phyloP scores from a whole-genome alignment of 441 rosid species.

The Adansonia madagascariensis region DNA sequence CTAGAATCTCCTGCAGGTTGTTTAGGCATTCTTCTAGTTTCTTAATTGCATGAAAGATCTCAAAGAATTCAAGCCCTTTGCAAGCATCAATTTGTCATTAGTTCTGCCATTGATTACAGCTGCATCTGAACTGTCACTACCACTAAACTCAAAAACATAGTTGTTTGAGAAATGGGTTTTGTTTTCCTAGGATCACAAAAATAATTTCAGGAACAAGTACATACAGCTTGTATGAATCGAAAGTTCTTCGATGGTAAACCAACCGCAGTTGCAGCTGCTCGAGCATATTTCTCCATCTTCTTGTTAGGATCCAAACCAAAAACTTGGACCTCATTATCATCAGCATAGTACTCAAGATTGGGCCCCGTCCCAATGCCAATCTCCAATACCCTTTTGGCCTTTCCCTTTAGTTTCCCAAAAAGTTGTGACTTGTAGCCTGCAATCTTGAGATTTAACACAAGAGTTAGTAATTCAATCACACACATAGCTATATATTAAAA shows the following conservation, averaged over 20 bases:
- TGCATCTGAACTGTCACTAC: background rate
- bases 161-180: background rate
- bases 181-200: background rate
- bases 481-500: background rate
- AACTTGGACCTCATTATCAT: slow-evolving; percentile 52
- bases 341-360: slow-evolving; percentile 71
- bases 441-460: slow-evolving; percentile 43
- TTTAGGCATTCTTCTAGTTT: background rate
- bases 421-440: slow-evolving; percentile 63
- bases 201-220: slow-evolving; percentile 23
- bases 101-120: background rate
- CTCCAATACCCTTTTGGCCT: slow-evolving; percentile 70
- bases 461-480: background rate
- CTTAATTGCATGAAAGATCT: background rate
- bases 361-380: slow-evolving; percentile 93
- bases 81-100: background rate
- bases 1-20: background rate
- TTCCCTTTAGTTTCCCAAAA: slow-evolving; percentile 62
- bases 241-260: slow-evolving; percentile 61
- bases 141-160: background rate
- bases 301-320: slow-evolving; percentile 77
- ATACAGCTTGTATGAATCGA: slow-evolving; percentile 68
- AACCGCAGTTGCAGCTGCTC: slow-evolving; percentile 64
- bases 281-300: slow-evolving; percentile 76
- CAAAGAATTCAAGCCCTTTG: background rate